Conservation (phyloP, 805 yeast species). For the Kurtzmaniella fragi region DNA sequence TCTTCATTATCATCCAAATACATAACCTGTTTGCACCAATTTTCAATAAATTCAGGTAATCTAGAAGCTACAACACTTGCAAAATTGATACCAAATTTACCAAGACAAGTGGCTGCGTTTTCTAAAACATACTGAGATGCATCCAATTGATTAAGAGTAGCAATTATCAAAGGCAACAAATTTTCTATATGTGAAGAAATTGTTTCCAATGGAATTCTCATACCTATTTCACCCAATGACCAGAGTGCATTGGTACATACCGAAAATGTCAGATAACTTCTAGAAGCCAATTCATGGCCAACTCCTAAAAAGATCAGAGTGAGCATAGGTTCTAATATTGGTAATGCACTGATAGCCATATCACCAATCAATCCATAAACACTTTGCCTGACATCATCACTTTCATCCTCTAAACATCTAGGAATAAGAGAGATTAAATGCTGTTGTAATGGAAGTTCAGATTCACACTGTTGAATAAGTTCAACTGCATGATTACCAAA, state of each 20-base stretch:
- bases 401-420: slow-evolving; percentile 63
- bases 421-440: slow-evolving; percentile 54
- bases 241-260: slow-evolving; percentile 88
- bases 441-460: slow-evolving; percentile 27
- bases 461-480: slow-evolving; percentile 37
- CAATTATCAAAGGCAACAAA: slow-evolving; percentile 52
- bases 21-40: slow-evolving; percentile 70
- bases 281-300: slow-evolving; percentile 59
- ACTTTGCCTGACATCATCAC: slow-evolving; percentile 87
- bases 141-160: slow-evolving; percentile 51
- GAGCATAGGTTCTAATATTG: slow-evolving; percentile 43
- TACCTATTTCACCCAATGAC: slow-evolving; percentile 85
- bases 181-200: slow-evolving; percentile 50
- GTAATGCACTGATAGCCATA: slow-evolving; percentile 57
- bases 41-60: slow-evolving; percentile 49
- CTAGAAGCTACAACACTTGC: slow-evolving; percentile 51
- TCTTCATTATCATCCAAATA: slow-evolving; percentile 76
- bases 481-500: slow-evolving; percentile 59
- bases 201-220: slow-evolving; percentile 46
- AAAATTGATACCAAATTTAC: slow-evolving; percentile 66
- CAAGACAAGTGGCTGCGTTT: slow-evolving; percentile 85
- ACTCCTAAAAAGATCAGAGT: slow-evolving; percentile 58
- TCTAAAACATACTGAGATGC: slow-evolving; percentile 66
- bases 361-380: slow-evolving; percentile 91
- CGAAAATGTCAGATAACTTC: slow-evolving; percentile 47